A percentile compares a stretch with the other conserved stretches of the same genome.
phyloP scores from a whole-genome alignment of 495 filamentous ascomycete genomes.

The Neurospora hispaniola region DNA sequence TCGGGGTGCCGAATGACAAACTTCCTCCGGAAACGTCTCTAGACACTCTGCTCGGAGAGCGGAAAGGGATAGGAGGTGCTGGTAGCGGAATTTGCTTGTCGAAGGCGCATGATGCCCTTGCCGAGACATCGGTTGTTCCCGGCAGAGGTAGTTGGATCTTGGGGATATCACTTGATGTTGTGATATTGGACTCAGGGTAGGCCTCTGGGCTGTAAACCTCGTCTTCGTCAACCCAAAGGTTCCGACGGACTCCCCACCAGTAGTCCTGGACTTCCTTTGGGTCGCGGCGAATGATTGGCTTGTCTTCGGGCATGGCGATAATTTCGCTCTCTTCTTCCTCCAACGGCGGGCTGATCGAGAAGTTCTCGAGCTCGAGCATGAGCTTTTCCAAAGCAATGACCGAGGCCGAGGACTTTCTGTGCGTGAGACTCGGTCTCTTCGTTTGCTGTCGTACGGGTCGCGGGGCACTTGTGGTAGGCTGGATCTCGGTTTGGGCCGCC shows the following conservation, averaged over 20 bases:
- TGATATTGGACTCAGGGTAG: neutral
- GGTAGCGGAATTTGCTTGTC: neutral
- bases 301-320: neutral
- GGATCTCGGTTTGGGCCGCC: neutral
- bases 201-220: neutral
- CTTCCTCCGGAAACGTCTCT: too few relatives aligned
- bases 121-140: neutral
- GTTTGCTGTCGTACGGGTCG: neutral
- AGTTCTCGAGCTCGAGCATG: neutral
- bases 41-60: neutral
- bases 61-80: neutral
- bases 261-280: conserved; percentile 8
- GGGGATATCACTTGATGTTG: neutral
- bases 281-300: neutral
- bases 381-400: neutral
- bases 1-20: neutral
- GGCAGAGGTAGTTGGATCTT: neutral
- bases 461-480: neutral
- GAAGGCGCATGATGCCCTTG: neutral
- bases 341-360: neutral
- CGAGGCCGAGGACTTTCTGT: conserved; percentile 1
- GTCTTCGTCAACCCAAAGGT: conserved; percentile 13
- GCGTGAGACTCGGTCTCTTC: neutral
- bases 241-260: conserved; percentile 10
- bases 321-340: neutral